These are phyloP conservation scores for Termitomyces bulborhizus DNA, from an alignment of 768 basidiomycete species.

Conservation along the genomic window DNA sequence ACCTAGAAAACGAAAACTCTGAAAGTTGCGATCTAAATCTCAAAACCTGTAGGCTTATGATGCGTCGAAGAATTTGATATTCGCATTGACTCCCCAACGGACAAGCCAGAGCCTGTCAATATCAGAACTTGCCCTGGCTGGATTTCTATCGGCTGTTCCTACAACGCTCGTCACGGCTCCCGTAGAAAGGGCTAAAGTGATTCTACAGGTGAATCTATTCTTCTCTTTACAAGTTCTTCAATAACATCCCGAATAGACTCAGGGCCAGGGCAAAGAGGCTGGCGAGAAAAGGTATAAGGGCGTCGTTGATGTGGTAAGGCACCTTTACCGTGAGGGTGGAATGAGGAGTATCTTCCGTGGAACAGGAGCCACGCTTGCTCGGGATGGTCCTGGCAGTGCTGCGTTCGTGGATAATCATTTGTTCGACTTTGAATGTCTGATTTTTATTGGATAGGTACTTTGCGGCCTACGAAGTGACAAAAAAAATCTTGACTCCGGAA, in stretches of 20 bases:
- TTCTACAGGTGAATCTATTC: constrained; percentile 64
- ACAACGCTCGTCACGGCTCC: constrained; percentile 92
- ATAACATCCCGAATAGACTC: constrained; percentile 45
- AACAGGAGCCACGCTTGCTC: constrained; percentile 85
- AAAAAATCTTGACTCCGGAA: constrained; percentile 77
- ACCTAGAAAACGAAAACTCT: constrained; percentile 4
- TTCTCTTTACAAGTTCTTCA: not conserved
- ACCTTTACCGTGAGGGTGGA: constrained; percentile 93
- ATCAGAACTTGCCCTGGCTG: constrained; percentile 82
- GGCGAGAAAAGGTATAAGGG: constrained; percentile 76
- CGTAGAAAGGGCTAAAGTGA: constrained; percentile 93
- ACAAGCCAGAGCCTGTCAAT: constrained; percentile 56
- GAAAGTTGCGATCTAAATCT: not conserved
- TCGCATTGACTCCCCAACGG: constrained; percentile 73
- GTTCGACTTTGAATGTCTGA: constrained; percentile 3
- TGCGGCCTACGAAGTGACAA: constrained; percentile 92
- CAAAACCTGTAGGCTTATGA: constrained; percentile 72
- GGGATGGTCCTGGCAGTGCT: constrained; percentile 96
- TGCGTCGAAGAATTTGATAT: constrained; percentile 82
- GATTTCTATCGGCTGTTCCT: constrained; percentile 91
- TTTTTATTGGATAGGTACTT: constrained; percentile 63
- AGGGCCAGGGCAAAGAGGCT: constrained; percentile 62
- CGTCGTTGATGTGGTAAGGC: constrained; percentile 83
- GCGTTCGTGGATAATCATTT: constrained; percentile 51
- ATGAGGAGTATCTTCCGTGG: constrained; percentile 89